Evolutionary conservation across 495 filamentous ascomycete species (phyloP).

Genomic region (Tuber indicum): DNA sequence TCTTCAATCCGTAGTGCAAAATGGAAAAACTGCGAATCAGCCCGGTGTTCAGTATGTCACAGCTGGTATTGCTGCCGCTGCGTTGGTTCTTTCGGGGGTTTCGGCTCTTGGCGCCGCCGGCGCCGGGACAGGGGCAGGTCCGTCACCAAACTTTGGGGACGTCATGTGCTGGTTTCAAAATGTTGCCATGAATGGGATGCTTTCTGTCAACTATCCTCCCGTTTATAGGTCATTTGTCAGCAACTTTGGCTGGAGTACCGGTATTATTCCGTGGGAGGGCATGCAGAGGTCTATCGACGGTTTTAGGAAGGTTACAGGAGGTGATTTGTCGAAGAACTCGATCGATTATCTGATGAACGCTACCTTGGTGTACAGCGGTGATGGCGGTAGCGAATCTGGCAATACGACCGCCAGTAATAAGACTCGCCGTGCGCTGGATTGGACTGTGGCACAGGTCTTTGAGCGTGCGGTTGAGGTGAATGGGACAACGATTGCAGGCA

Average conservation of each 20-base stretch:
- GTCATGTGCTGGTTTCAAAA: conserved; percentile 87
- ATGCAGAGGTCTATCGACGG: conserved; percentile 80
- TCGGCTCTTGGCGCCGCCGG: conserved; percentile 61
- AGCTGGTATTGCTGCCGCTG: conserved; percentile 78
- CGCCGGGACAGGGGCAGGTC: conserved; percentile 47
- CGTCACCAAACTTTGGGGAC: conserved; percentile 77
- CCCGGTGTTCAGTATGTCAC: conserved; percentile 78
- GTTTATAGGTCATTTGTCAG: conserved; percentile 81
- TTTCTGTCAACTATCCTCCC: conserved; percentile 76
- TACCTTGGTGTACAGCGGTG: conserved; percentile 59
- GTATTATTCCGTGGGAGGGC: conserved; percentile 70
- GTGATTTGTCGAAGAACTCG: conserved; percentile 73
- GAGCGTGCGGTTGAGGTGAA: conserved; percentile 28
- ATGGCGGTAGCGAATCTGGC: conserved; percentile 28
- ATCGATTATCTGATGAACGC: conserved; percentile 67
- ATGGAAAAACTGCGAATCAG: conserved; percentile 72
- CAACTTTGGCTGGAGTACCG: conserved; percentile 91
- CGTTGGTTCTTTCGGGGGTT: conserved; percentile 65
- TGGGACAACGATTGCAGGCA: conserved; percentile 28
- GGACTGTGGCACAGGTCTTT: conserved; percentile 23
- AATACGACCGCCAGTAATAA: conserved; percentile 27
- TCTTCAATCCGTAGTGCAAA: conserved; percentile 70
- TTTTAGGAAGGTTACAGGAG: conserved; percentile 74
- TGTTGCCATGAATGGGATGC: conserved; percentile 91
- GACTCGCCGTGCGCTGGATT: conserved; percentile 30